Evolutionary conservation across 2,329 filamentous ascomycete genomes (phyloP), one percentile per base, ranked within the genome.

Genomic region (Leptographium procerum): DNA sequence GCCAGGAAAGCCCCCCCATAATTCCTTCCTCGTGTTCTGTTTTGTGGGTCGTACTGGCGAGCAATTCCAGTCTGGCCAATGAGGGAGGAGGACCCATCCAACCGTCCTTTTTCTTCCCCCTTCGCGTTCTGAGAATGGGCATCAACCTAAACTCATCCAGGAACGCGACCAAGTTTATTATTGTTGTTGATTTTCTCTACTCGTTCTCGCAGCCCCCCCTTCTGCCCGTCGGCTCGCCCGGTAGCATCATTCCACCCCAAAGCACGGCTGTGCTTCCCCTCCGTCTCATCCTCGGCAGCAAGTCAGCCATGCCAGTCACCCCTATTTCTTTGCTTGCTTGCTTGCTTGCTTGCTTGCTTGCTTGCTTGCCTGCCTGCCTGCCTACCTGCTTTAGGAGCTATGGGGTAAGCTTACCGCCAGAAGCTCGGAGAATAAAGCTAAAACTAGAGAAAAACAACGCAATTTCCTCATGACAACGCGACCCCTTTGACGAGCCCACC

Each of bases 11-110:
- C n/a, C n/a, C 14, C 26, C 4, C 29, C 19, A 31, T n/a, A 8
- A 9, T 16, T 36, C 19, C 33, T 53, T 53, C 22, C 52, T 54
- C 52, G 34, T 54, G 52, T 58, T 53, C 60, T 56, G 26, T 14
- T 28, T 34, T 54, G 52, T 52, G 53, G 51, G 54, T 61, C 26
- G n/a, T 5, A 16, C 10, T 6, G 28, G 52, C 11, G 16, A 22
- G 33, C 47, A 47, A 54, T 43, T 29, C 26, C 47, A n/a, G 29
- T 3, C 50, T 16, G 29, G 2, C 50, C 50, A 50, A 50, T 50
- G 47, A 28, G 14, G n/a, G 47, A 14, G 13, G 47, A 19, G 47
- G 8, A n/a, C 16, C 6, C 2, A n/a, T n/a, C 13, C 24, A 26
- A 24, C 3, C 14, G 50, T 52, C 50, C 22, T 31, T 33, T 52